Base-by-base conservation (phyloP, 768 basidiomycete species). In the Trametes cinnabarina region DNA sequence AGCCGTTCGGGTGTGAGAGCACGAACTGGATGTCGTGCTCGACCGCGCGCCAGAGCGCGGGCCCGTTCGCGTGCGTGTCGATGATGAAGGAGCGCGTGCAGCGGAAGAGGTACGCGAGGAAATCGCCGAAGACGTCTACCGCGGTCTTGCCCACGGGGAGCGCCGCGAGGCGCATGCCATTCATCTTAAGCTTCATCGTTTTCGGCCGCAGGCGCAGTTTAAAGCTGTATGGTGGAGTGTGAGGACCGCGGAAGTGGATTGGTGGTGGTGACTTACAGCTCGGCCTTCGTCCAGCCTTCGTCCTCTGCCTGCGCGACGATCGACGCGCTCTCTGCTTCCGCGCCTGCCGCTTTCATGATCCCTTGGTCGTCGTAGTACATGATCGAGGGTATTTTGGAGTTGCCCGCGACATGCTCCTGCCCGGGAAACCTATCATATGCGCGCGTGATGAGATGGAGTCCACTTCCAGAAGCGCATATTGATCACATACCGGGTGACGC, bases 371-470 rank as follows among this genome's bases (percentile, higher is more conserved):
- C 86, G 63, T 91, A 91, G 68, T 84, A 91, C 71, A 92, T 81
- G 23, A 87, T 70, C 22, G 89, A 84, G 37, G 89, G 89, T 65
- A 92, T 91, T 74, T 92, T 92, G 57, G 87, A 85, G 69, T 90
- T 92, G 37, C 89, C 89, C 14, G 86, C 88, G 47, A 90, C 87
- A 78, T 92, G 88, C 71, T 92, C 90, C 72, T 91, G 90, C 17
- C 89, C 90, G 9, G 89, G 89, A 56, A 90, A 92, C 56, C 89
- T 90, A 60, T 32, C 30, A 11, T n/a, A 30, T 25, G 56, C 15
- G 47, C 28, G 46, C 14, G 35, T 28, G n/a, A 40, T 44, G 54
- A 22, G 39, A 19, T 57, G 22, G 59, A 43, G 8, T 35, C 11
- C 19, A 37, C 3, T 3, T 47, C 8, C 22, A 22, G n/a, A 28